Conservation (phyloP, 1,139 yeast genomes). For the Zygosaccharomyces pseudobailii region DNA sequence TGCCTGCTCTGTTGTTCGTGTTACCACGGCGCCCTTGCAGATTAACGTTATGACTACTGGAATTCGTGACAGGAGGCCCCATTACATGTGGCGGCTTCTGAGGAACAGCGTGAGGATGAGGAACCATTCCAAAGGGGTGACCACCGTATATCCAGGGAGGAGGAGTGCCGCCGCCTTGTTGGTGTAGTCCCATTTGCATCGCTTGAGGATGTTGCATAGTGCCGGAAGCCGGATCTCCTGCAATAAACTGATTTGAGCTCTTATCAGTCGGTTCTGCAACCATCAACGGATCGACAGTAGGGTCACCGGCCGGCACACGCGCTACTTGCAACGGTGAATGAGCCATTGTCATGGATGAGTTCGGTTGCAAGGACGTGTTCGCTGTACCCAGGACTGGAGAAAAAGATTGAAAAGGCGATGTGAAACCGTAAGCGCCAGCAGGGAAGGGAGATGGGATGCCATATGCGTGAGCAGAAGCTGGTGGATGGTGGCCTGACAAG, state of each 20-base stretch:
- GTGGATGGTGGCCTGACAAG: conserved; percentile 25
- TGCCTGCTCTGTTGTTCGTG: conserved; percentile 16
- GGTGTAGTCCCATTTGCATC: conserved; percentile 20
- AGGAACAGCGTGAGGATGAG: conserved; percentile 20
- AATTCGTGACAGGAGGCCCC: conserved; percentile 12
- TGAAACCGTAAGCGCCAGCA: conserved; percentile 31
- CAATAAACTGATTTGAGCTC: not conserved
- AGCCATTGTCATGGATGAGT: conserved; percentile 22
- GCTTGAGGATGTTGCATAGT: conserved; percentile 10
- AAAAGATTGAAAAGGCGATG: conserved; percentile 32
- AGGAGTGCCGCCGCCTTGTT: conserved; percentile 23
- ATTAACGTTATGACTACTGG: conserved; percentile 7
- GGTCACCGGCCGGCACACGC: conserved; percentile 10
- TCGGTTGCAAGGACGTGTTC: conserved; percentile 20
- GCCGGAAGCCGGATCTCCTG: not conserved
- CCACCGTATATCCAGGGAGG: conserved; percentile 35
- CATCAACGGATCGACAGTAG: conserved; percentile 3
- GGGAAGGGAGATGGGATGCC: conserved; percentile 32
- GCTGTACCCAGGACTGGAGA: conserved; percentile 26
- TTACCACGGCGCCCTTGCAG: conserved; percentile 23
- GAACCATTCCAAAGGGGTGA: conserved; percentile 30
- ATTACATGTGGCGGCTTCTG: conserved; percentile 20
- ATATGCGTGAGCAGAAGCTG: conserved; percentile 20
- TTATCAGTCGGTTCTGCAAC: conserved; percentile 5
- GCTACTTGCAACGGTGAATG: conserved; percentile 18